Percentiles rank a stretch among this genome's conserved stretches.
phyloP scores from a whole-genome alignment of 1,139 yeast genomes.

The Candida sp. region DNA sequence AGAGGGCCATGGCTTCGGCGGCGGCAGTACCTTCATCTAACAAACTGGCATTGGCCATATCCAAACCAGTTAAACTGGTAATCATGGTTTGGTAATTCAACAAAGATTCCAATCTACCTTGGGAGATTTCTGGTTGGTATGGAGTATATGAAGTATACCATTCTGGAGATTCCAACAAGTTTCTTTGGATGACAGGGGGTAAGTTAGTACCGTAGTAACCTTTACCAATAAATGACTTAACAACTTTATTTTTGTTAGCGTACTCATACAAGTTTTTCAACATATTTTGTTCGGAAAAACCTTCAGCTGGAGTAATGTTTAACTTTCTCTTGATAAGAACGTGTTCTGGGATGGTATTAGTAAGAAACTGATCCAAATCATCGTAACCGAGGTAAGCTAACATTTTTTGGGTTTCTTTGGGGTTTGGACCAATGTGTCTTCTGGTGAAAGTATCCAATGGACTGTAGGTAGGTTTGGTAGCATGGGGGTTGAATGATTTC shows the following conservation, averaged over 20 bases:
- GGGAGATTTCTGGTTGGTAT: slow-evolving; percentile 97
- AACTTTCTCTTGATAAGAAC: slow-evolving; percentile 69
- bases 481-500: slow-evolving; percentile 35
- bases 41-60: slow-evolving; percentile 89
- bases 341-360: slow-evolving; percentile 73
- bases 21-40: slow-evolving; percentile 98
- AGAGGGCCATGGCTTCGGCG: slow-evolving; percentile 92
- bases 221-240: slow-evolving; percentile 82
- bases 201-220: slow-evolving; percentile 90
- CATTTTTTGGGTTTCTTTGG: slow-evolving; percentile 62
- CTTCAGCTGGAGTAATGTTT: slow-evolving; percentile 59
- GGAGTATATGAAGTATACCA: slow-evolving; percentile 99
- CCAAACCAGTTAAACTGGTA: slow-evolving; percentile 86
- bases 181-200: slow-evolving; percentile 93
- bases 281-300: slow-evolving; percentile 82
- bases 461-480: slow-evolving; percentile 21
- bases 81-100: slow-evolving; percentile 89
- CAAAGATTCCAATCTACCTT: slow-evolving; percentile 89
- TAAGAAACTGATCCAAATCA: slow-evolving; percentile 68
- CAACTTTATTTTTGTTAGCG: slow-evolving; percentile 70
- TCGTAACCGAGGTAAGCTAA: slow-evolving; percentile 60
- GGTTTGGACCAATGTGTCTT: slow-evolving; percentile 88
- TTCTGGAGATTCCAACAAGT: slow-evolving; percentile 88
- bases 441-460: slow-evolving; percentile 80
- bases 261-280: slow-evolving; percentile 61